Evolutionary conservation across 2,329 filamentous ascomycete species (phyloP), one percentile per base, ranked within the genome.

Genomic region (Lizonia empirigonia): DNA sequence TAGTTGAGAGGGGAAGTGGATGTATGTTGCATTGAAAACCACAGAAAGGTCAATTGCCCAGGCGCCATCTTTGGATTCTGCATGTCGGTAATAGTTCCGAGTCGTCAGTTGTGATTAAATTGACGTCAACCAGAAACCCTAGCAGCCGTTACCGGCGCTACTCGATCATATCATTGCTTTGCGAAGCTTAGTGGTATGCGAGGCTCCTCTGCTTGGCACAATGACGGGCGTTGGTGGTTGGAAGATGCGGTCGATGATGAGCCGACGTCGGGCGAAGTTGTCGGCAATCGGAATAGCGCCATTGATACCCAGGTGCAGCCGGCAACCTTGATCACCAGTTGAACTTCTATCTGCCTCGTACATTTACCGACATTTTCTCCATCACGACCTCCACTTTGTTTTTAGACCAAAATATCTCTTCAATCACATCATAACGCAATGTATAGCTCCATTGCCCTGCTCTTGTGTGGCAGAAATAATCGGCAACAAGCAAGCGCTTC

Each of bases 1-100:
- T 57, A 59, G 58, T 50, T 22, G 46, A 35, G 53, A 59, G 56
- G 55, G 53, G 53, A 42, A 49, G 50, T 49, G 39, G 50, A 45
- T 52, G 37, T 37, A 42, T 7, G 49, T 52, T 52, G 42, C 49
- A 52, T 52, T 13, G 6, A 38, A 27, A 16, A 33, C 13, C 16
- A 26, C 42, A 52, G 10, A 34, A 16, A 27, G 46, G 15, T 12
- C 37, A 26, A 16, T 24, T 41, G 36, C 49, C 32, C 20, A 49
- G 37, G 35, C 42, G 42, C 37, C 26, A 33, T 46, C 23, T 34
- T 32, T 16, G 23, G 37, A 23, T 10, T 16, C 26, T 29, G 36
- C 20, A 32, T 33, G 22, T 38, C 49, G 49, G 49, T 15, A 46
- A 23, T 32, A 23, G 13, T 46, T 46, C 49, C 37, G 42, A 37